phyloP scores from a whole-genome alignment of 345 rosid genomes.

The Salix brachista region DNA sequence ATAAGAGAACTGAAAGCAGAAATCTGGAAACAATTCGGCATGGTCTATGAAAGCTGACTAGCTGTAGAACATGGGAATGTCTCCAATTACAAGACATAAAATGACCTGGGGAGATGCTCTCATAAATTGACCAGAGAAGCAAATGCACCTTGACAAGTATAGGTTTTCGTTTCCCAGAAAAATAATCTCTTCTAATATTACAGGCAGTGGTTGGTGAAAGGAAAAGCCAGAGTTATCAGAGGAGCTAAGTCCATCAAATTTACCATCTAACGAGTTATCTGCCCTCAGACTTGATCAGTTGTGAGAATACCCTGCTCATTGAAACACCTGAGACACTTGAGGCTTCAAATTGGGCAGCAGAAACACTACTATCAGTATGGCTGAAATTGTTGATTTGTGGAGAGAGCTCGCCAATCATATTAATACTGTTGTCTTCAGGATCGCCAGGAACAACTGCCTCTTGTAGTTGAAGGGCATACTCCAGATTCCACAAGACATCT shows the following conservation, averaged over 20 bases:
- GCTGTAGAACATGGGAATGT: background rate
- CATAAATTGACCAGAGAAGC: background rate
- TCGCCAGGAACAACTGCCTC: conserved; percentile 54
- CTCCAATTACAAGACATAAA: background rate
- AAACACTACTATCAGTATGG: conserved; percentile 34
- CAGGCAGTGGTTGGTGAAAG: background rate
- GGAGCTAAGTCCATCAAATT: background rate
- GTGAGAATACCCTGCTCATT: conserved; percentile 81
- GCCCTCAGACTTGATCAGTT: conserved; percentile 78
- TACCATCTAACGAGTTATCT: conserved; percentile 29
- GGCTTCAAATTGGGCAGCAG: conserved; percentile 36
- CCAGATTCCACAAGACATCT: conserved; percentile 89
- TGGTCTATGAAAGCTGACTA: background rate
- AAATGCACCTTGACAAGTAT: background rate
- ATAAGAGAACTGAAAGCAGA: background rate
- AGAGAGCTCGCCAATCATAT: conserved; percentile 63
- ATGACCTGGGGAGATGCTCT: background rate
- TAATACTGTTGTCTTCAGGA: conserved; percentile 67
- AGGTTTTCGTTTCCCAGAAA: background rate
- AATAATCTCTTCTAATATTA: background rate
- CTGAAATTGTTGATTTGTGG: conserved; percentile 48
- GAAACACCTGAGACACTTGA: conserved; percentile 54
- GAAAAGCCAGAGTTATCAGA: background rate
- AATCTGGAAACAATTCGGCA: background rate
- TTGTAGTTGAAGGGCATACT: conserved; percentile 81